Evolutionary conservation across 768 basidiomycete species (phyloP), one percentile per base, ranked within the genome.

Genomic region (Podaxis sp.): DNA sequence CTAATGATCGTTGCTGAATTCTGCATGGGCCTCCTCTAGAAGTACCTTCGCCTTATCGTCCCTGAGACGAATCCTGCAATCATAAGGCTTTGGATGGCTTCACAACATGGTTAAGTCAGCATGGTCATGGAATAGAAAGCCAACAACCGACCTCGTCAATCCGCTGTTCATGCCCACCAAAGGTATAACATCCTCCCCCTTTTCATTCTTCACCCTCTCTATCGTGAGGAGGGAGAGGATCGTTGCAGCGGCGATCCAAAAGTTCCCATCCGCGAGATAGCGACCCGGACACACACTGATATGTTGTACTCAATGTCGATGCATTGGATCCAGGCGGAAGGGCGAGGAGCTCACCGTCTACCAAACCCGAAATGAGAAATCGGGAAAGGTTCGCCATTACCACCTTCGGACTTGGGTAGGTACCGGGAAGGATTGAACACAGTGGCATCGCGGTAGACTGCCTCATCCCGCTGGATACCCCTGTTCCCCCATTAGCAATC

Each of bases 361-460:
- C 58, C 58, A 19, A 59, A 60, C 1, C 59, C 59, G 51, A 60
- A 60, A 8, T 49, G 60, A 4, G 37, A 29, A 4, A 17, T 11
- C 2, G 60, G 60, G 9, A 22, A 38, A 6, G 60, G 54, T 37
- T 61, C 60, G 22, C 7, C 54, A 3, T 55, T 29, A 0, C 60
- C 60, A 7, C 60, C 60, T 52, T 61, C 29, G 3, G 60, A 46
- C 17, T 13, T 46, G 13, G 66, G 62, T 7, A 86, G 64, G 66
- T 77, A 87, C 2, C 87, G 79, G 19, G 83, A 82, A 0, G 86
- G 87, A 41, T 73, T 71, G 72, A 89, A 89, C 0, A 64, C 59
- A 51, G 80, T 70, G 0, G 87, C 74, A 59, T 85, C 73, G 0
- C 80, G 78, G 68, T 78, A 89, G 5, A 83, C 68, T 1, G 61